phyloP scores from a whole-genome alignment of 371 early-diverging fungal genomes.

The Amoeboaphelidium protococcarum region DNA sequence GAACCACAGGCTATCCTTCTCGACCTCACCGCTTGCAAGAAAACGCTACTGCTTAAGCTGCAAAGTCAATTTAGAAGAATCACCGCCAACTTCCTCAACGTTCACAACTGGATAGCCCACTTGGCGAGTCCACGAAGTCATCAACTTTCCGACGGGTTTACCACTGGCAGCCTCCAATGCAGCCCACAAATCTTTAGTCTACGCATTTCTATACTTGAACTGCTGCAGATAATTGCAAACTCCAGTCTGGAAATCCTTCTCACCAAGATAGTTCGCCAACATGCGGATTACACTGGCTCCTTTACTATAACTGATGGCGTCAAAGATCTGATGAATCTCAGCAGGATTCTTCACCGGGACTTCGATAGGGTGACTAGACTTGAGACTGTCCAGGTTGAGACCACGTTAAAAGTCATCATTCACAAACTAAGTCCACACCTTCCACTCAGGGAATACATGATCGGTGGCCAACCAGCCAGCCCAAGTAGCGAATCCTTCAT shows the following conservation, averaged over 20 bases:
- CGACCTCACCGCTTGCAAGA: conserved; percentile 36
- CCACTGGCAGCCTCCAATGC: conserved; percentile 38
- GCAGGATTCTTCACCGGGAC: conserved; percentile 49
- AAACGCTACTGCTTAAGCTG: conserved; percentile 36
- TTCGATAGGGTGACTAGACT: conserved; percentile 76
- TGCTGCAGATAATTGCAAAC: conserved; percentile 46
- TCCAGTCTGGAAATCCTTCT: conserved; percentile 14
- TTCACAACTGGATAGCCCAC: conserved; percentile 56
- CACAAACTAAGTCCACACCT: conserved; percentile 25
- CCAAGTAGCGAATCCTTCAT: conserved; percentile 93
- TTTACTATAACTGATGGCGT: conserved; percentile 51
- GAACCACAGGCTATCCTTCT: conserved; percentile 28
- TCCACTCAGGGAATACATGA: conserved; percentile 31
- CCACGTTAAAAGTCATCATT: conserved; percentile 35
- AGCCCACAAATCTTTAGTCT: conserved; percentile 59
- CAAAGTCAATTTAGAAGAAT: conserved; percentile 12
- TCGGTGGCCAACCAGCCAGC: conserved; percentile 56
- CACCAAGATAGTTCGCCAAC: conserved; percentile 50
- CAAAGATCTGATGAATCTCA: conserved; percentile 58
- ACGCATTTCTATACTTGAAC: conserved; percentile 54
- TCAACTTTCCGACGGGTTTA: conserved; percentile 38
- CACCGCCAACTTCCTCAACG: conserved; percentile 19
- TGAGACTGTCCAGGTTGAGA: conserved; percentile 40
- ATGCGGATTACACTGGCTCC: conserved; percentile 81
- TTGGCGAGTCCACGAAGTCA: conserved; percentile 65